phyloP scores from a whole-genome alignment of 768 basidiomycete species.

The Clathrus columnatus region DNA sequence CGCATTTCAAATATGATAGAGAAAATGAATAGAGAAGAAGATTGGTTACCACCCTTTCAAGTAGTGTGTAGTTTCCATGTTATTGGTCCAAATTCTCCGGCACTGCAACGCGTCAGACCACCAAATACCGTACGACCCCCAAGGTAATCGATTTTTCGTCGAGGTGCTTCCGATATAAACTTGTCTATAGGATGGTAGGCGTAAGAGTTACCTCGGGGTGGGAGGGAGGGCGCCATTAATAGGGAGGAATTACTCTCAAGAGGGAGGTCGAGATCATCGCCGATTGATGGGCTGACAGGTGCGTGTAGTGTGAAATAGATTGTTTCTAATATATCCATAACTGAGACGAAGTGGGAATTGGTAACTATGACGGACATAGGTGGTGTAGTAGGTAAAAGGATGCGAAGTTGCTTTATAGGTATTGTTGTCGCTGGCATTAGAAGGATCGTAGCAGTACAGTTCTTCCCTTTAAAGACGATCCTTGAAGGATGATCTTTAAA shows the following conservation, averaged over 20 bases:
- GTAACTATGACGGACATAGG: not conserved
- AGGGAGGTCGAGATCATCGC: constrained; percentile 6
- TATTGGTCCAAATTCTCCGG: not conserved
- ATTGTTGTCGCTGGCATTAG: constrained; percentile 2
- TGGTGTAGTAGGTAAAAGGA: constrained; percentile 4
- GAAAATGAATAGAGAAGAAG: not conserved
- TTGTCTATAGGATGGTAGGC: not conserved
- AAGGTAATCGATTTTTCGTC: constrained; percentile 4
- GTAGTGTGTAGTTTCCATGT: not conserved
- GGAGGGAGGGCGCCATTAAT: no score
- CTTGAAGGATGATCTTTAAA: not conserved
- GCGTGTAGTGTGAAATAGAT: constrained; percentile 1
- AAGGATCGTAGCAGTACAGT: not conserved
- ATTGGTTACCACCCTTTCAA: no score
- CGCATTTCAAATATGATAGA: no score
- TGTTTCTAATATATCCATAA: constrained; percentile 5
- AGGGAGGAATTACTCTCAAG: not conserved
- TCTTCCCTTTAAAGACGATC: not conserved
- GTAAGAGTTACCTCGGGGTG: not conserved
- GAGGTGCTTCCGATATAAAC: not conserved
- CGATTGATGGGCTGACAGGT: not conserved
- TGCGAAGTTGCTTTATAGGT: not conserved
- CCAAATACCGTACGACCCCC: not conserved
- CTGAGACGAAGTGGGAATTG: constrained; percentile 1
- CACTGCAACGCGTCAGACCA: not conserved